A percentile compares a stretch with the other conserved stretches of the same genome.
Evolutionary conservation across 1,284 basidiomycete genomes (phyloP).

Genomic region (Pyrrhoderma lamaoense): DNA sequence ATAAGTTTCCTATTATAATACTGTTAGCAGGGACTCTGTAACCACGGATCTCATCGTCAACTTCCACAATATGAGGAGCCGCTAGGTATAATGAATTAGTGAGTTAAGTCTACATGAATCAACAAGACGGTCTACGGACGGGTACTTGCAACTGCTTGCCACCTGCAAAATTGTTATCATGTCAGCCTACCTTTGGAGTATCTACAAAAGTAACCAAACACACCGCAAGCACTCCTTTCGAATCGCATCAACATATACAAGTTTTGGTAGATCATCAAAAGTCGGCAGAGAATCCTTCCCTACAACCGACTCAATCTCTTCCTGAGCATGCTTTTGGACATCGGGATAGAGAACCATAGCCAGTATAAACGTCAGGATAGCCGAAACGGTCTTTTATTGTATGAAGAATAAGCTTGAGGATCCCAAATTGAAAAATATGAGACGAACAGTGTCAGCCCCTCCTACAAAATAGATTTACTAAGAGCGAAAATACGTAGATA

Average conservation of each 20-base stretch:
- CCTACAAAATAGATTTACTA: neutral
- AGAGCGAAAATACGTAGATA: too few species aligned
- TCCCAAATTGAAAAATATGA: neutral
- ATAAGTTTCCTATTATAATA: constrained; percentile 19
- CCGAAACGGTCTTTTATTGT: neutral
- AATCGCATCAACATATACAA: constrained; percentile 21
- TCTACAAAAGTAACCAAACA: too few species aligned
- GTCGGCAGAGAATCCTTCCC: constrained; percentile 19
- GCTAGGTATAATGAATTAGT: constrained; percentile 17
- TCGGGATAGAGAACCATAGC: constrained; percentile 17
- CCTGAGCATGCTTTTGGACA: constrained; percentile 11
- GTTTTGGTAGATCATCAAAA: constrained; percentile 19
- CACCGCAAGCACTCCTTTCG: constrained; percentile 15
- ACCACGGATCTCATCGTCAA: constrained; percentile 20
- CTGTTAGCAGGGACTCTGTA: constrained; percentile 20
- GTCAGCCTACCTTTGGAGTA: too few species aligned
- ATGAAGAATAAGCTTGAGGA: neutral
- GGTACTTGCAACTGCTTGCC: constrained; percentile 44
- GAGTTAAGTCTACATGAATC: neutral
- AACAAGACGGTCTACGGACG: constrained; percentile 1
- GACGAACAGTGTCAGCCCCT: neutral
- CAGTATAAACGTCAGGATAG: constrained; percentile 1
- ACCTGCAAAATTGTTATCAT: constrained; percentile 36
- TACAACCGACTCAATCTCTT: constrained; percentile 19
- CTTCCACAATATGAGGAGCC: constrained; percentile 13